phyloP scores from a whole-genome alignment of 2,329 filamentous ascomycete genomes.

The Beauveria bassiana region DNA sequence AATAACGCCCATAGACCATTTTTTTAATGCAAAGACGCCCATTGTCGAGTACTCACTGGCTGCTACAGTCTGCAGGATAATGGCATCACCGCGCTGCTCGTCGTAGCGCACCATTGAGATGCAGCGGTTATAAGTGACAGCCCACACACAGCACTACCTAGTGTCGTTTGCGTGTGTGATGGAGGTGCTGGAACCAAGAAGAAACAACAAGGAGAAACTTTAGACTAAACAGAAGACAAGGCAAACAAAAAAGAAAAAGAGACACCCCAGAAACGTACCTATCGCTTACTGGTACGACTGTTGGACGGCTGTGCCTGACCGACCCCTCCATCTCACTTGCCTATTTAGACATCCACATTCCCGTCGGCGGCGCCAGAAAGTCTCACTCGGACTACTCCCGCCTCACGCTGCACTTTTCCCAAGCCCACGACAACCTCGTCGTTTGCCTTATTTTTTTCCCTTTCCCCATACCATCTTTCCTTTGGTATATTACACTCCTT shows the following conservation, averaged over 20 bases:
- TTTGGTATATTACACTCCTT: conserved; percentile 1
- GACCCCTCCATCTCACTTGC: not conserved
- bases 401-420: not conserved
- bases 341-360: conserved; percentile 17
- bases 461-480: conserved; percentile 6
- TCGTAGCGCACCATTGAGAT: not conserved
- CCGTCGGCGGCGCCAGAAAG: conserved; percentile 8
- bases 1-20: not conserved
- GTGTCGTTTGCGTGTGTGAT: no score
- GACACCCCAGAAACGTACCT: no score
- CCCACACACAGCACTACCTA: not conserved
- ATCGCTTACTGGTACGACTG: no score
- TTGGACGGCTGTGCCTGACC: not conserved
- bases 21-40: not conserved
- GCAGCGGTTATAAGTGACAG: not conserved
- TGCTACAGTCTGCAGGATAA: not conserved
- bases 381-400: conserved; percentile 6
- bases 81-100: not conserved
- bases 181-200: not conserved
- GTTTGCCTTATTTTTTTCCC: not conserved
- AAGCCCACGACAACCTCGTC: not conserved
- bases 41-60: not conserved
- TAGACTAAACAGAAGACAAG: not conserved
- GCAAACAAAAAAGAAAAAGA: not conserved
- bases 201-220: not conserved